A percentile compares a stretch with the other conserved stretches of the same genome.
Evolutionary conservation across 1,284 basidiomycete genomes (phyloP).

Genomic region (Ceratobasidium sp.): DNA sequence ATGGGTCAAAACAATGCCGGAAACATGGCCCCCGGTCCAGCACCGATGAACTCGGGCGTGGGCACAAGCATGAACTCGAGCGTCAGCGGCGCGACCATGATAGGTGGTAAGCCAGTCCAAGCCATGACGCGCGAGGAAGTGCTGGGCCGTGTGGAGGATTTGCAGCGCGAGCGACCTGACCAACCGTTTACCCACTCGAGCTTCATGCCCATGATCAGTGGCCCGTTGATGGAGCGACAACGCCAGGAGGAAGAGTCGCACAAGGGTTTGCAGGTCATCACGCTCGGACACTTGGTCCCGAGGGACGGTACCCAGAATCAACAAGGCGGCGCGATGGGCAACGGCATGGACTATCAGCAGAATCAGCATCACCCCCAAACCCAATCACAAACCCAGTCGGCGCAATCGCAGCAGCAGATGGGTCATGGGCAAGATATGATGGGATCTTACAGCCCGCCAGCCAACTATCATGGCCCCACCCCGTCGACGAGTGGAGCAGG

Average conservation of each 20-base stretch:
- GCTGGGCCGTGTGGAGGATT: constrained; percentile 60
- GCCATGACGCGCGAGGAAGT: constrained; percentile 55
- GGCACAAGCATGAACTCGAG: neutral
- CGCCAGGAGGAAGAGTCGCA: constrained; percentile 50
- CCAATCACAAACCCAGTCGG: constrained; percentile 19
- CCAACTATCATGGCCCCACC: constrained; percentile 34
- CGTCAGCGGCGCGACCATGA: neutral
- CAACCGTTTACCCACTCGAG: constrained; percentile 35
- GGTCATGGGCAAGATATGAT: constrained; percentile 1
- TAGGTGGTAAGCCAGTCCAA: constrained; percentile 35
- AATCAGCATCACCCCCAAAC: constrained; percentile 12
- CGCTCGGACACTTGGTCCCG: constrained; percentile 80
- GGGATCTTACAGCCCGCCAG: constrained; percentile 27
- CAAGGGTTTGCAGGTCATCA: constrained; percentile 80
- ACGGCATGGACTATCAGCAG: constrained; percentile 27
- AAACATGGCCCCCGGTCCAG: neutral
- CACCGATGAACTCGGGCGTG: neutral
- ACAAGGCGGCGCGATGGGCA: constrained; percentile 5
- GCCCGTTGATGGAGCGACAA: constrained; percentile 46
- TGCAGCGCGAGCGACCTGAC: constrained; percentile 55
- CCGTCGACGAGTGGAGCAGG: neutral
- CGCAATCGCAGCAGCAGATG: constrained; percentile 17
- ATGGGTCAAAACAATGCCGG: neutral
- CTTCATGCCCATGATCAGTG: constrained; percentile 35
- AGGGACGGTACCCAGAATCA: constrained; percentile 45